phyloP scores from a whole-genome alignment of 305 asterid species.

The Lippia alba region DNA sequence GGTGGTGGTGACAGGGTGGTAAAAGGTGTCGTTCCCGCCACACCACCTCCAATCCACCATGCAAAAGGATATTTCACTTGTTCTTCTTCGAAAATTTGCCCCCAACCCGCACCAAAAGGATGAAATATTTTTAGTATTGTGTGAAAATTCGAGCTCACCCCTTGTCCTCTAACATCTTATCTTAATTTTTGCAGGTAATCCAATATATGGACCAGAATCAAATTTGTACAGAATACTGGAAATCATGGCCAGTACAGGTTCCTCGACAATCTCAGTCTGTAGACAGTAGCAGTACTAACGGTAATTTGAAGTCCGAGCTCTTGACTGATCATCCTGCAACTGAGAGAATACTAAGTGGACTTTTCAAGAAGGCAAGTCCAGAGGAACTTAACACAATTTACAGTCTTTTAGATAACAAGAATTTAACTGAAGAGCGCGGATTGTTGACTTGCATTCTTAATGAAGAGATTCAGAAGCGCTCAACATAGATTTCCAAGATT shows the following conservation, averaged over 20 bases:
- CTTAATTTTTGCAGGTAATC: constrained; percentile 54
- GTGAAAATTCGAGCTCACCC: background rate
- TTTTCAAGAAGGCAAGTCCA: constrained; percentile 65
- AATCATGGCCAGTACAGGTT: constrained; percentile 72
- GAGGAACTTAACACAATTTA: constrained; percentile 63
- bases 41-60: no score
- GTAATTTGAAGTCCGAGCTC: constrained; percentile 42
- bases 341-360: constrained; percentile 51
- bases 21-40: no score
- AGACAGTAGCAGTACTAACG: constrained; percentile 33
- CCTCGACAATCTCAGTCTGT: constrained; percentile 44
- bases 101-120: no score
- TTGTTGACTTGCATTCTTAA: constrained; percentile 51
- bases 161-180: background rate
- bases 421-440: constrained; percentile 44
- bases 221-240: constrained; percentile 77
- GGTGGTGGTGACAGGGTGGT: no score
- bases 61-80: no score
- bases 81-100: no score
- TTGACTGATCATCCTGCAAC: constrained; percentile 41
- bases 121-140: no score
- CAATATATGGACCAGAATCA: constrained; percentile 74
- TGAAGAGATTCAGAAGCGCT: constrained; percentile 51
- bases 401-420: constrained; percentile 45
- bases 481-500: constrained; percentile 36